phyloP scores from a whole-genome alignment of 257 asterid species.

The Nicotiana benthamiana region DNA sequence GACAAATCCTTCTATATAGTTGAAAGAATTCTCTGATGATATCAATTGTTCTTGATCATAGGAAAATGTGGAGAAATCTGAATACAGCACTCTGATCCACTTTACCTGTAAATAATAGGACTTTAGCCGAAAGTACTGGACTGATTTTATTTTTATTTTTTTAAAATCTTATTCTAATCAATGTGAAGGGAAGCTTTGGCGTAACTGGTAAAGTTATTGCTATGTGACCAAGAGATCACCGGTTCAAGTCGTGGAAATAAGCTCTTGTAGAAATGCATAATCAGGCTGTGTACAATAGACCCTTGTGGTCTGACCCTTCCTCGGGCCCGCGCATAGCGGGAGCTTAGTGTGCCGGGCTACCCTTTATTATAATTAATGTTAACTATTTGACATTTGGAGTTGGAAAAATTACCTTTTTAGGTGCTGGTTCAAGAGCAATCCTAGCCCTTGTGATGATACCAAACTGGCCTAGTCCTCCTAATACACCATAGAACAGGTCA shows the following conservation, averaged over 20 bases:
- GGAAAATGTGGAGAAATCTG: constrained; percentile 58
- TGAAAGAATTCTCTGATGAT: constrained; percentile 47
- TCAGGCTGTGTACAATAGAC: no score
- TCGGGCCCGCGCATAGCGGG: no score
- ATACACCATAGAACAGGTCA: constrained; percentile 70
- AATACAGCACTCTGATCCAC: constrained; percentile 81
- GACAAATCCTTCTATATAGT: constrained; percentile 81
- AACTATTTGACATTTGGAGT: not conserved
- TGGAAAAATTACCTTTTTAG: constrained; percentile 39
- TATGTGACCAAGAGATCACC: no score
- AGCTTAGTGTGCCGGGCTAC: no score
- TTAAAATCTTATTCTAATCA: not conserved
- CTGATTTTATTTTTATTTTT: not conserved
- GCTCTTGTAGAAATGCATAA: no score
- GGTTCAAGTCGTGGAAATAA: no score
- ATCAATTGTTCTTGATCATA: constrained; percentile 73
- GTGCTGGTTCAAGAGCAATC: constrained; percentile 73
- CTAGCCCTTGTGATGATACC: constrained; percentile 83
- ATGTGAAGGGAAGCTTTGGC: not conserved
- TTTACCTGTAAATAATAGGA: constrained; percentile 52
- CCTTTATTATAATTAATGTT: not conserved
- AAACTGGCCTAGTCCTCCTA: constrained; percentile 93
- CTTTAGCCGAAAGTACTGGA: not conserved
- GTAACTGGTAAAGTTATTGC: no score
- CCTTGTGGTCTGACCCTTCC: no score